Conservation (phyloP, 192 early-diverging fungal genomes). For the Coemansia sp. region DNA sequence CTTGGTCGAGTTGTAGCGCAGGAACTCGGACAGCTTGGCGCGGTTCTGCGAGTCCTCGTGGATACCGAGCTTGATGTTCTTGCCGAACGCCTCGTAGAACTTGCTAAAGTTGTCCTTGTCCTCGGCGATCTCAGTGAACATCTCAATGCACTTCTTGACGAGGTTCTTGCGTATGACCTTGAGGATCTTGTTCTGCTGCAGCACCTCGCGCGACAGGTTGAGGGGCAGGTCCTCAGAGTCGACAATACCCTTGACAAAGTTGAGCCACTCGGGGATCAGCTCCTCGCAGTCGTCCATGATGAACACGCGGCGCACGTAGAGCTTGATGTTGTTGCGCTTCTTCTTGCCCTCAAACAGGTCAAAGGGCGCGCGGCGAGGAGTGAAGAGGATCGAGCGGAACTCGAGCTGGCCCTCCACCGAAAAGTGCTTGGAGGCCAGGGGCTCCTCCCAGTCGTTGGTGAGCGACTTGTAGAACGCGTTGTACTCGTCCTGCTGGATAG, state of each 20-base stretch:
- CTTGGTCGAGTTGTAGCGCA: conserved; percentile 99
- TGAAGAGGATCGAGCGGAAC: conserved; percentile 98
- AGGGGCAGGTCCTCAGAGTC: conserved; percentile 99
- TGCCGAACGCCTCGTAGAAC: conserved; percentile 99
- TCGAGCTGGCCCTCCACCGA: conserved; percentile 99
- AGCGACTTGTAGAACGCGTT: conserved; percentile 97
- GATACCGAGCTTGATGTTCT: conserved; percentile 99
- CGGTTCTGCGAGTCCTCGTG: conserved; percentile 99
- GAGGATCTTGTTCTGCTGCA: conserved; percentile 99
- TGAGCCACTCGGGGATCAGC: conserved; percentile 98
- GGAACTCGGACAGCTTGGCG: conserved; percentile 92
- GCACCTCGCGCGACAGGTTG: conserved; percentile 99
- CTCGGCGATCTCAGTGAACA: conserved; percentile 95
- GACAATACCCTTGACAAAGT: conserved; percentile 99
- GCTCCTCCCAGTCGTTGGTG: conserved; percentile 99
- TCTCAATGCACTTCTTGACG: conserved; percentile 98
- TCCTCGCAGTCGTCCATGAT: conserved; percentile 99
- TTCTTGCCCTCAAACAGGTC: conserved; percentile 98
- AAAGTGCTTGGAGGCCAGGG: conserved; percentile 97
- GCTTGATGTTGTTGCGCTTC: conserved; percentile 99
- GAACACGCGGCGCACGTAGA: conserved; percentile 99
- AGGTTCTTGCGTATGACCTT: conserved; percentile 99
- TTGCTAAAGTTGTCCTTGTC: conserved; percentile 99
- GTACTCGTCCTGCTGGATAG: conserved; percentile 96
- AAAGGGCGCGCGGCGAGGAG: conserved; percentile 95